Evolutionary conservation across 208 protist genomes (phyloP).

Genomic region (Acanthamoeba lenticulata): DNA sequence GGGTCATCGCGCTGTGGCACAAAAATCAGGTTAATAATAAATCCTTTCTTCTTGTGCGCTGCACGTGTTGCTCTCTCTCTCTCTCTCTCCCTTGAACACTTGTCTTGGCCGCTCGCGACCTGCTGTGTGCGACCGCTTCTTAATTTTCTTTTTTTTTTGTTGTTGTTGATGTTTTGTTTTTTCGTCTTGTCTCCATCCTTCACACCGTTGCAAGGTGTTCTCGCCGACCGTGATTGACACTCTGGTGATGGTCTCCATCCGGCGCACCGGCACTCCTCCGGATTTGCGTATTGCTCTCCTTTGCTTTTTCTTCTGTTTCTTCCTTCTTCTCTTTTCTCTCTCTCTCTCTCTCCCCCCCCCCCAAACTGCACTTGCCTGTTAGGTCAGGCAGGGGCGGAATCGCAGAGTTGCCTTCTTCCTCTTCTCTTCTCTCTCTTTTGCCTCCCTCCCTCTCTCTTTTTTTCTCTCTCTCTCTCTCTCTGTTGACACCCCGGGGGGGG

Average conservation of each 20-base stretch:
- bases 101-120: background rate
- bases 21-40: constrained; percentile 55
- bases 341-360: background rate
- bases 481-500: background rate
- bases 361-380: background rate
- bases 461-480: background rate
- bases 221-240: background rate
- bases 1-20: constrained; percentile 47
- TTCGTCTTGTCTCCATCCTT: background rate
- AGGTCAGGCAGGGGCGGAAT: background rate
- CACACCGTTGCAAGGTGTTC: background rate
- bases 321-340: background rate
- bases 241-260: constrained; percentile 10
- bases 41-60: background rate
- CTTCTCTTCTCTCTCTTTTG: background rate
- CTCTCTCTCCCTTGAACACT: background rate
- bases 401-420: background rate
- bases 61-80: background rate
- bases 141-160: background rate
- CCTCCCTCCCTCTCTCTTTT: background rate
- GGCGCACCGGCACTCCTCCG: background rate
- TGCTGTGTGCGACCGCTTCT: background rate
- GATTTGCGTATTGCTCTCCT: background rate
- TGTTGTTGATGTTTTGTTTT: background rate
- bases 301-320: background rate